A percentile compares a stretch with the other conserved stretches of the same genome.
Conservation (phyloP, 306 rosid genomes). For the Cyclanthera cordifolia region DNA sequence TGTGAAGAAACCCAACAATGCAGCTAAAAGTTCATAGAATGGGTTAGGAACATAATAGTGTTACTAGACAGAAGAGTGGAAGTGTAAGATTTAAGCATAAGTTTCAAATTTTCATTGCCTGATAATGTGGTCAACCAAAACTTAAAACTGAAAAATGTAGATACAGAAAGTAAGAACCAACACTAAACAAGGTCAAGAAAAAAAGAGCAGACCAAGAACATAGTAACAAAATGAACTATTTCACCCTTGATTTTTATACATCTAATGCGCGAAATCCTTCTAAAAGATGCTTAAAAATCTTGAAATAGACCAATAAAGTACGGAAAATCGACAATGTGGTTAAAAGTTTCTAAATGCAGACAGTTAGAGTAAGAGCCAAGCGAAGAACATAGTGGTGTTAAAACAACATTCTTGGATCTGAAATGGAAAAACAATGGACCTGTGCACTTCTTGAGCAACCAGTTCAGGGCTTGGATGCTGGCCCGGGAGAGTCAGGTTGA, state of each 20-base stretch:
- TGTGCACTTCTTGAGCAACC: conserved; percentile 66
- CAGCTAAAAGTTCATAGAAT: not conserved
- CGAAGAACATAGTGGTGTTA: not conserved
- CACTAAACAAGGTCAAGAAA: not conserved
- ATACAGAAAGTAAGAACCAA: not conserved
- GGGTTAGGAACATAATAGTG: not conserved
- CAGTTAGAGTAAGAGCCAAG: not conserved
- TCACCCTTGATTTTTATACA: not conserved
- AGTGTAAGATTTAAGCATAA: conserved; percentile 4
- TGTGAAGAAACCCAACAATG: not conserved
- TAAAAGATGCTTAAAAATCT: not conserved
- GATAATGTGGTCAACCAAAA: not conserved
- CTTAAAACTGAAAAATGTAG: conserved; percentile 9
- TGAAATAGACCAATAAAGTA: not conserved
- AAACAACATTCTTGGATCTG: conserved; percentile 1
- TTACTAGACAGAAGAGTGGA: not conserved
- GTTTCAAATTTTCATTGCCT: not conserved
- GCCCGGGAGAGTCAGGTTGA: conserved; percentile 74
- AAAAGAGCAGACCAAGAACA: not conserved
- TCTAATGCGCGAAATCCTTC: not conserved
- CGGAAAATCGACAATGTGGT: not conserved
- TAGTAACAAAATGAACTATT: not conserved
- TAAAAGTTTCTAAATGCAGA: conserved; percentile 5
- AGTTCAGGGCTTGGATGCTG: conserved; percentile 79
- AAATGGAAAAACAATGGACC: conserved; percentile 25